Evolutionary conservation across 441 rosid species (phyloP), one percentile per base, ranked within the genome.

Genomic region (Bruguiera hainesii): DNA sequence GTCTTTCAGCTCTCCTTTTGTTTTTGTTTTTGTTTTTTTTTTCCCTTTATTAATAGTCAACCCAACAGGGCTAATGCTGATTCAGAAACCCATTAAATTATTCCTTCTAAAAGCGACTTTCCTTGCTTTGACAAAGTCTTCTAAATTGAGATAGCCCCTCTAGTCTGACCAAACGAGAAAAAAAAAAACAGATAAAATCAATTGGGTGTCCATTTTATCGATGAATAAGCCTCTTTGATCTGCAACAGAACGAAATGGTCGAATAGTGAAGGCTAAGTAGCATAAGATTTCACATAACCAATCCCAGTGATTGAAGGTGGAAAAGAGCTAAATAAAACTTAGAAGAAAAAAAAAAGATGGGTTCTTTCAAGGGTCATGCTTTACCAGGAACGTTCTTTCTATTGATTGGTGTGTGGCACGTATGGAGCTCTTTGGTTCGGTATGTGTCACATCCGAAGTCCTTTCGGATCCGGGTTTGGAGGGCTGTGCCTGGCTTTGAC

Each of bases 341-440:
- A 20, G 1, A 7, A 21, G 46, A 67, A 57, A 69, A 11, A 26
- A 57, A 64, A 57, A 69, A 10, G 68, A 91, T 93, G 98, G 97
- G 98, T 61, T 93, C 98, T 71, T 93, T 91, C 80, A 83, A 87
- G 72, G 98, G 98, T 28, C 98, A 93, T 81, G 95, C 70, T 75
- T 61, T 93, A 51, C 98, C 98, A 0, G 98, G 98, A 48, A 79
- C 97, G 19, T 65, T 93, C 81, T 93, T 93, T 67, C 70, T 91
- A 11, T 63, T 84, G 60, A 83, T 93, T 61, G 96, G 97, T 57
- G 70, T 86, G 1, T 93, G 98, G 98, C 98, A 91, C 76, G 73
- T 84, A 48, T 91, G 97, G 96, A 75, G 93, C 72, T 75, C 90
- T 55, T 75, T 91, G 71, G 69, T 85, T 75, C 73, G 97, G 39